These are phyloP conservation scores for Diplodia sapinea DNA, from an alignment of 2,329 filamentous ascomycete genomes.

Conservation along the genomic window DNA sequence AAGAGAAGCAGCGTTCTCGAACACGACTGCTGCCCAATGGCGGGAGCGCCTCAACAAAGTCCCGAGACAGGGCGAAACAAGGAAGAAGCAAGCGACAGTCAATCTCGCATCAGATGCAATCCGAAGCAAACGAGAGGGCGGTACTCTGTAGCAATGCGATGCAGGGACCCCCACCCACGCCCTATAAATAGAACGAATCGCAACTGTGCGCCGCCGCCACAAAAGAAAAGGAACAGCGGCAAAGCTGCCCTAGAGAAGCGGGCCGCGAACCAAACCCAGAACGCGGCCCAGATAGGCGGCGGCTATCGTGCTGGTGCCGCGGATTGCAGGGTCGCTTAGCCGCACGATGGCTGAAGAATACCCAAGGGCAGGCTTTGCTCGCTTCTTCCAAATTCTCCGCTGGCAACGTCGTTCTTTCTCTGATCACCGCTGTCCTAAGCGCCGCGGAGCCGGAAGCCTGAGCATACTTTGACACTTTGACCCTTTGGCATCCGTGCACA, in stretches of 20 bases:
- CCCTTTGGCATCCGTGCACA: too few relatives aligned
- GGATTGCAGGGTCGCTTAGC: too few relatives aligned
- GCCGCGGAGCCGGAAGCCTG: not conserved
- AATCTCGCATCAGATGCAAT: constrained; percentile 16
- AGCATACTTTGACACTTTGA: not conserved
- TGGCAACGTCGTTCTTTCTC: not conserved
- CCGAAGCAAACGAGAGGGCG: not conserved
- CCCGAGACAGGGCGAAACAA: constrained; percentile 16
- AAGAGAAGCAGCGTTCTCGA: not conserved
- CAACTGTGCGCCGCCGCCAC: too few relatives aligned
- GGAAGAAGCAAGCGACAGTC: not conserved
- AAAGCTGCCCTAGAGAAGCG: too few relatives aligned
- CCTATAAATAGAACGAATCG: not conserved
- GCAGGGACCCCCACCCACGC: not conserved
- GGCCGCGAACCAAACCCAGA: too few relatives aligned
- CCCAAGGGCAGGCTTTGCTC: not conserved
- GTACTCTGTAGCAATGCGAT: not conserved
- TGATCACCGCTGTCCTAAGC: not conserved
- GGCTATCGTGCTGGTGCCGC: too few relatives aligned
- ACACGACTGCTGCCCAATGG: not conserved
- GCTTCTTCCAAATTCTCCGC: not conserved
- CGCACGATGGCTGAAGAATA: not conserved
- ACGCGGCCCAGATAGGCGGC: too few relatives aligned
- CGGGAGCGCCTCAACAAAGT: not conserved
- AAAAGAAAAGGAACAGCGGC: too few relatives aligned